Evolutionary conservation across 2,329 filamentous ascomycete species (phyloP).

Genomic region (Botrytis paeoniae): DNA sequence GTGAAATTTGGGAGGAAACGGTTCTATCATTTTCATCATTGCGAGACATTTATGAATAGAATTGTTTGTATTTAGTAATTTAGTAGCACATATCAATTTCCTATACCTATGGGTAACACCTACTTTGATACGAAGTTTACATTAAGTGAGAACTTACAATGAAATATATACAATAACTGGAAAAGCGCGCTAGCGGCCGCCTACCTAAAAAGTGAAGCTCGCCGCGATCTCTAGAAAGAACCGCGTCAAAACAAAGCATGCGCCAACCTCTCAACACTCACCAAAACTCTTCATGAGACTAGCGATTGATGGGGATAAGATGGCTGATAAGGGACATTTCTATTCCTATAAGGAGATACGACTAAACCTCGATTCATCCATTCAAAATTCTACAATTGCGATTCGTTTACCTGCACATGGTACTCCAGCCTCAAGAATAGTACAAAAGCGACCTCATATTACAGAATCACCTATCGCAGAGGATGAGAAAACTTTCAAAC

Average conservation of each 20-base stretch:
- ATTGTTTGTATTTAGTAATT: slow-evolving; percentile 6
- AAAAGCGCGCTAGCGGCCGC: slow-evolving; percentile 22
- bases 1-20: not conserved
- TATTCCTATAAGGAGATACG: slow-evolving; percentile 84
- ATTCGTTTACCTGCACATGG: slow-evolving; percentile 62
- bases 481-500: slow-evolving; percentile 72
- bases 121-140: not conserved
- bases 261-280: slow-evolving; percentile 24
- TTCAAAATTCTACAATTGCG: slow-evolving; percentile 65
- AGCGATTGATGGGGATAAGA: slow-evolving; percentile 59
- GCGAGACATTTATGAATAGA: not conserved
- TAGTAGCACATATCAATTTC: not conserved
- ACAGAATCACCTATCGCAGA: slow-evolving; percentile 47
- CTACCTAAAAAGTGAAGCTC: slow-evolving; percentile 24
- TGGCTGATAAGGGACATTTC: slow-evolving; percentile 60
- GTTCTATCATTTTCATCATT: slow-evolving; percentile 9
- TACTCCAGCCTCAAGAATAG: slow-evolving; percentile 36
- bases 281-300: slow-evolving; percentile 22
- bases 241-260: slow-evolving; percentile 28
- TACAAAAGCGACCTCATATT: slow-evolving; percentile 43
- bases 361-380: slow-evolving; percentile 74
- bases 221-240: slow-evolving; percentile 20
- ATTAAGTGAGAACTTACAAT: not conserved
- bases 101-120: not conserved
- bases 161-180: slow-evolving; percentile 3